These are phyloP conservation scores for Collybia sordida DNA, from an alignment of 768 basidiomycete species.

Conservation along the genomic window DNA sequence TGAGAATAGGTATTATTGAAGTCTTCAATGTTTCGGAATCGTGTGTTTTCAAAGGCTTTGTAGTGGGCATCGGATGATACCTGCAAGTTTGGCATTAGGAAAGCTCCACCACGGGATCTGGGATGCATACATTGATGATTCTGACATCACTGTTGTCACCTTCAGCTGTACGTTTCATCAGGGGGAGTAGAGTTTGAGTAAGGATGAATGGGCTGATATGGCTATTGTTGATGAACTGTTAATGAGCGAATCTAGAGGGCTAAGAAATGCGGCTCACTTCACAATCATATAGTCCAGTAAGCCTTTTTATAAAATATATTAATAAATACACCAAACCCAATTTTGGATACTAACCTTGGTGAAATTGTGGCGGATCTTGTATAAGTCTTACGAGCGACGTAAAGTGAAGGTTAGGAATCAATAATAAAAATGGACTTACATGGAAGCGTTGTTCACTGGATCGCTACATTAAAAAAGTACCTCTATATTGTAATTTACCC, in stretches of 20 bases:
- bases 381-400: too few relatives aligned
- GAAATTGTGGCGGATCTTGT: too few relatives aligned
- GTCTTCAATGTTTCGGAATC: conserved; percentile 31
- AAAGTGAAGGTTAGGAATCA: not conserved
- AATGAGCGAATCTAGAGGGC: not conserved
- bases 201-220: conserved; percentile 55
- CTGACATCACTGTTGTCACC: conserved; percentile 55
- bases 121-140: conserved; percentile 52
- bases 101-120: not conserved
- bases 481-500: conserved; percentile 18
- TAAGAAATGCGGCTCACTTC: too few relatives aligned
- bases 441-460: too few relatives aligned
- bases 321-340: too few relatives aligned
- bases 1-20: conserved; percentile 30
- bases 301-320: too few relatives aligned
- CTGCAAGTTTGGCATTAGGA: conserved; percentile 16
- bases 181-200: conserved; percentile 51
- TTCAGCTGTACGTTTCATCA: conserved; percentile 48
- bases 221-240: conserved; percentile 26
- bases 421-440: not conserved
- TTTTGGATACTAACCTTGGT: too few relatives aligned
- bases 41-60: conserved; percentile 13
- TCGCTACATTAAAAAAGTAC: too few relatives aligned
- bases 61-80: conserved; percentile 29
- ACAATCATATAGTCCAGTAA: too few relatives aligned